These are phyloP conservation scores for Coemansia sp. DNA, from an alignment of 192 early-diverging fungal species.

Conservation along the genomic window DNA sequence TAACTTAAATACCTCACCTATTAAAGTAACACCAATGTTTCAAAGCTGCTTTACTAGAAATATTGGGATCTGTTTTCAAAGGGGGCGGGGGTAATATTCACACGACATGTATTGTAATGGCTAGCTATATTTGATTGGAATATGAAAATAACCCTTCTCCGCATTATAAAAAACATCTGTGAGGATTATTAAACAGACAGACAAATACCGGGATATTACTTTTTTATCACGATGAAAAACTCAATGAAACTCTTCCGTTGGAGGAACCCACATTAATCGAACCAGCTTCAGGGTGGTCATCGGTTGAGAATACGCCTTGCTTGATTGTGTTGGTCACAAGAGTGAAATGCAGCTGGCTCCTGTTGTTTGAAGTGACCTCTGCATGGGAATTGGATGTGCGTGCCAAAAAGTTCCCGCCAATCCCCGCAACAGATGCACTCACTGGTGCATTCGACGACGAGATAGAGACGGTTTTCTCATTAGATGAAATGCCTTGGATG, in stretches of 20 bases:
- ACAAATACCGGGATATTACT: background rate
- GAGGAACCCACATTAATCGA: slow-evolving; percentile 18
- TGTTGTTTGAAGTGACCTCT: background rate
- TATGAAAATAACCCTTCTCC: no score
- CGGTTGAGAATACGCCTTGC: background rate
- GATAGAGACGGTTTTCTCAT: background rate
- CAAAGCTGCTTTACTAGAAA: no score
- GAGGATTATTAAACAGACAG: no score
- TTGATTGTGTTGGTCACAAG: background rate
- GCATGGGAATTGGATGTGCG: slow-evolving; percentile 25
- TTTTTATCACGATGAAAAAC: background rate
- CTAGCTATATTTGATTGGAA: no score
- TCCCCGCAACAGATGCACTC: background rate
- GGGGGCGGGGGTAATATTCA: no score
- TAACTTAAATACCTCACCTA: no score
- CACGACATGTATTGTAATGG: no score
- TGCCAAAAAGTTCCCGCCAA: slow-evolving; percentile 30
- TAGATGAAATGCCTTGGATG: background rate
- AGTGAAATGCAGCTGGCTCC: background rate
- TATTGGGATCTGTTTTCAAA: no score
- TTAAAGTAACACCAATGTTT: no score
- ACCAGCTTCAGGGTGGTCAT: background rate
- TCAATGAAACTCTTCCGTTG: slow-evolving; percentile 15
- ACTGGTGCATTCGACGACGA: slow-evolving; percentile 21
- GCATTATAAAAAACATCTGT: no score